phyloP scores from a whole-genome alignment of 768 basidiomycete genomes.

The Megacollybia marginata region DNA sequence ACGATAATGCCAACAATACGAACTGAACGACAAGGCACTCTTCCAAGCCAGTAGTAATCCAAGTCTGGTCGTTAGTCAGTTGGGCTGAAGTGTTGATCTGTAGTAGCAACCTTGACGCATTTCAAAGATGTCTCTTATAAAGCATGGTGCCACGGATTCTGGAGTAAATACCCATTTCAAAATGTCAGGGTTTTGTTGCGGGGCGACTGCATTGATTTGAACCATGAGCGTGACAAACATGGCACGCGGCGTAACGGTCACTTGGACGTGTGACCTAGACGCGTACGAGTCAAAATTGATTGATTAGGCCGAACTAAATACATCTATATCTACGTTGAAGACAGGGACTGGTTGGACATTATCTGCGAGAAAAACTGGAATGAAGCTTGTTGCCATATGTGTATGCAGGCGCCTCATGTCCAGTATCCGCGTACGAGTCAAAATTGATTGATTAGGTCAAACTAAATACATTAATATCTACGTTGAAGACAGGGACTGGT shows the following conservation, averaged over 20 bases:
- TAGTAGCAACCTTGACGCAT: slow-evolving; percentile 19
- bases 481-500: slow-evolving; percentile 7
- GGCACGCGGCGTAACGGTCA: too few relatives aligned
- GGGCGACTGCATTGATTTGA: too few relatives aligned
- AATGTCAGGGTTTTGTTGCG: too few relatives aligned
- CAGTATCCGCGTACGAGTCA: too few relatives aligned
- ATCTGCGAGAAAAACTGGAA: slow-evolving; percentile 16
- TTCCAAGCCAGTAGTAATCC: slow-evolving; percentile 68
- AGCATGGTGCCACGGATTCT: slow-evolving; percentile 50
- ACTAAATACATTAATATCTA: background rate
- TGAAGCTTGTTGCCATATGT: slow-evolving; percentile 12
- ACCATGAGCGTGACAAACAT: too few relatives aligned
- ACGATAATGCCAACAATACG: slow-evolving; percentile 58
- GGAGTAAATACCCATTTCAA: slow-evolving; percentile 47
- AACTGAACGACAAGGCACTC: slow-evolving; percentile 63
- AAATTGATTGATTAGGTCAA: too few relatives aligned
- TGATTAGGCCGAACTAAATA: too few relatives aligned
- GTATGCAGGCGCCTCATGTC: slow-evolving; percentile 24
- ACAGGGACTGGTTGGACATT: slow-evolving; percentile 11
- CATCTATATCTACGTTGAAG: slow-evolving; percentile 4
- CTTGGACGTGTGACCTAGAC: too few relatives aligned
- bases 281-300: too few relatives aligned
- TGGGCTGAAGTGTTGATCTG: too few relatives aligned
- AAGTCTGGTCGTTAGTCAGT: background rate
- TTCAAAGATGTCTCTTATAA: slow-evolving; percentile 40